Evolutionary conservation across 768 basidiomycete species (phyloP).

Genomic region (Boletellus ananas): DNA sequence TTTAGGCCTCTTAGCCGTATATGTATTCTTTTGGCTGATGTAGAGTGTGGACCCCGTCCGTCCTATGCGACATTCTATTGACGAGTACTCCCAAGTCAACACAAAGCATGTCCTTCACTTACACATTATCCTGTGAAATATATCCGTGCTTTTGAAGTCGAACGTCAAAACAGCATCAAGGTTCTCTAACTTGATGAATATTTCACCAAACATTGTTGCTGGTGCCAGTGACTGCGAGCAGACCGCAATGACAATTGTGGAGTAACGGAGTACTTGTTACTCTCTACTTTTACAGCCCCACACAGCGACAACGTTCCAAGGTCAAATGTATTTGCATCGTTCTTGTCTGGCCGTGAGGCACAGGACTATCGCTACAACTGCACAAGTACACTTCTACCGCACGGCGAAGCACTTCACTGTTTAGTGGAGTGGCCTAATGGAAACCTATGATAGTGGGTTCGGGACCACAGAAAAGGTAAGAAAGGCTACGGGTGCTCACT

Average conservation of each 20-base stretch:
- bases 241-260: too few species aligned
- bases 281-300: too few species aligned
- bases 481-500: slow-evolving; percentile 13
- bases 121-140: neutral
- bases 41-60: slow-evolving; percentile 4
- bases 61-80: too few species aligned
- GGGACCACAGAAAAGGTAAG: neutral
- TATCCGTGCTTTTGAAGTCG: neutral
- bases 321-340: neutral
- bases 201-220: too few species aligned
- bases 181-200: too few species aligned
- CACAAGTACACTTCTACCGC: neutral
- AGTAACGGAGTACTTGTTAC: too few species aligned
- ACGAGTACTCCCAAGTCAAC: too few species aligned
- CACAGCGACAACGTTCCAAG: neutral
- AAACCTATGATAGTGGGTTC: slow-evolving; percentile 12
- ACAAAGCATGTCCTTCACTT: neutral
- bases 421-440: neutral
- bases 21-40: slow-evolving; percentile 51
- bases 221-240: too few species aligned
- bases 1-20: slow-evolving; percentile 58
- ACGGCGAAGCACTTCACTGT: neutral
- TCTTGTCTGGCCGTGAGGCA: neutral
- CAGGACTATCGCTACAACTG: slow-evolving; percentile 1
- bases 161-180: too few species aligned